Base-by-base conservation (phyloP, 495 filamentous ascomycete genomes). In the Tuber magnatum region DNA sequence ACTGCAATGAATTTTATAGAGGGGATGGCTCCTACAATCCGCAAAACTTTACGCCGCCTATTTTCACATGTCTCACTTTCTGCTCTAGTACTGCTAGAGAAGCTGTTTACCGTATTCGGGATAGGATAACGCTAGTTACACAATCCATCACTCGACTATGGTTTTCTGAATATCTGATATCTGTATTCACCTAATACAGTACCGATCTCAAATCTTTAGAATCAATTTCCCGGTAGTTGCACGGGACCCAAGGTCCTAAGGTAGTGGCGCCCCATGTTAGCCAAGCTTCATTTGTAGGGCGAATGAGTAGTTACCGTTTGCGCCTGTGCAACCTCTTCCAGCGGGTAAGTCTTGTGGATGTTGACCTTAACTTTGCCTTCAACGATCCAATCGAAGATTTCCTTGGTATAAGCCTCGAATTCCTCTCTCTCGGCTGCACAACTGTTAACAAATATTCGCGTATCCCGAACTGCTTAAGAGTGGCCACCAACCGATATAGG, bases 161-260 rank as follows among this genome's bases (percentile, higher is more conserved):
- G n/a, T n/a, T n/a, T n/a, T n/a, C 51, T 32, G 51, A 32, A 5
- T 22, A 71, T 22, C 12, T 3, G 22, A n/a, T 51, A 51, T n/a
- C 46, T n/a, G 48, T 43, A 38, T 10, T 40, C 44, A 61, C 6
- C 32, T 32, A 39, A 24, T 41, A 32, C 28, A 1, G 1, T 42
- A 12, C 28, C 71, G 2, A 6, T 43, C 43, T 74, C 73, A 78
- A 32, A 78, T 71, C 41, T 87, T 88, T 73, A 90, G 80, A 75
- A 90, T 72, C 73, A 93, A 81, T 87, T 97, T 98, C 24, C 95
- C 94, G 46, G 89, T 94, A 0, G 92, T 93, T 85, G 91, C 91
- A 71, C 94, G 85, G 40, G 92, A 88, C 83, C 96, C 92, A 42
- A 98, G 84, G 84, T 97, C 95, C 82, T 88, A 73, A n/a, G 71